Base-by-base conservation (phyloP, 2,329 filamentous ascomycete species). In the Madurella fahalii region DNA sequence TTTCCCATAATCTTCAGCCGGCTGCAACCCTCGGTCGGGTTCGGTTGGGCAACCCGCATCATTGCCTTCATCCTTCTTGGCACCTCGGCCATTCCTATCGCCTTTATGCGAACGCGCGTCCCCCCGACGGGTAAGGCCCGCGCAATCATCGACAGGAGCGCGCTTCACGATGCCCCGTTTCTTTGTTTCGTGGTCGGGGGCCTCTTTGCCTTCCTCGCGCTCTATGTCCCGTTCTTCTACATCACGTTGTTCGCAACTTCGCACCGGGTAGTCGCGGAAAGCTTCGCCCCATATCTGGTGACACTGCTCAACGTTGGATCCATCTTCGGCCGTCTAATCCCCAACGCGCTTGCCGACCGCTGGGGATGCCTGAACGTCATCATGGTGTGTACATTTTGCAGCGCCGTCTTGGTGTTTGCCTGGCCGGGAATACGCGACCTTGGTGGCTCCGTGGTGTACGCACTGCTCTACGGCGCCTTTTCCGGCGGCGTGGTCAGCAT, bases 21-120 rank as follows among this genome's bases (percentile, higher is more conserved):
- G 18, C 58, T 69, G 20, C 52, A 63, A 49, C 54, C 53, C 3
- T 31, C 58, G n/a, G 61, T 72, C 47, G 67, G 72, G 48, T 72
- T 76, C 47, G 65, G 65, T 12, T 70, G 68, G 58, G 69, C 80
- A 3, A 72, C 78, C 59, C 69, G 70, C n/a, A 63, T 64, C 16
- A 72, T 84, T 51, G 81, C 81, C 31, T 85, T 84, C 65, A 63
- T 69, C 51, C 65, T 79, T 15, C 68, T 76, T 13, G 73, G 48
- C 1, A 64, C 74, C 18, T 66, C 71, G 40, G 52, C 65, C n/a
- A 53, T 77, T 5, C 71, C 73, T 1, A 45, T 74, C 5, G 58
- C 62, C 4, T 69, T 73, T 42, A 75, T 78, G 72, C 67, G 65
- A 52, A 66, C 66, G 2, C 68, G 72, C 1, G 56, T 69, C 25